A percentile compares a stretch with the other conserved stretches of the same genome.
These are phyloP conservation scores for Puccinia hordei DNA, from an alignment of 1,284 basidiomycete species.

Conservation along the genomic window DNA sequence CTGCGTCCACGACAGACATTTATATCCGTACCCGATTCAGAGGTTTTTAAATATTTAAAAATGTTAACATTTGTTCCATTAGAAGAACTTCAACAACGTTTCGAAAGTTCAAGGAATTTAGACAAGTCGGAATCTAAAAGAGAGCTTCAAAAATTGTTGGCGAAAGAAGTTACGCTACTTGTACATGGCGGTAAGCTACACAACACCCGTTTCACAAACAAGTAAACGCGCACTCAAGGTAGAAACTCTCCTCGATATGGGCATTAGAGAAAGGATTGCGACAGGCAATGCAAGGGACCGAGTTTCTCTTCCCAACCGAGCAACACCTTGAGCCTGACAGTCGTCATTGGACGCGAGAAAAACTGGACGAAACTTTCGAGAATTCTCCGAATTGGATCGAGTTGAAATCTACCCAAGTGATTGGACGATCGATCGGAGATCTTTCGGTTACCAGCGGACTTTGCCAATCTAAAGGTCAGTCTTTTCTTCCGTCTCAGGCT, in stretches of 20 bases:
- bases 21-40: constrained; percentile 75
- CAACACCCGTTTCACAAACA: background rate
- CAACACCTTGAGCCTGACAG: background rate
- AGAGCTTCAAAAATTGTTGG: constrained; percentile 65
- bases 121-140: constrained; percentile 2
- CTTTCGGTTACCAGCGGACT: constrained; percentile 20
- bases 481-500: background rate
- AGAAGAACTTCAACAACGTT: constrained; percentile 64
- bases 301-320: constrained; percentile 25
- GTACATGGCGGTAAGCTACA: constrained; percentile 72
- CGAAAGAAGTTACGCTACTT: constrained; percentile 82
- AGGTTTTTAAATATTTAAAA: constrained; percentile 77
- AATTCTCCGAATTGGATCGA: constrained; percentile 29
- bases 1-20: constrained; percentile 71
- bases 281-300: constrained; percentile 29
- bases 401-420: constrained; percentile 14
- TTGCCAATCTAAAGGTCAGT: constrained; percentile 46
- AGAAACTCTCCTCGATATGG: background rate
- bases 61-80: constrained; percentile 78
- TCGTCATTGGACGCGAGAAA: background rate
- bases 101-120: constrained; percentile 66
- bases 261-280: constrained; percentile 12
- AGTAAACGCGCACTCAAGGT: background rate
- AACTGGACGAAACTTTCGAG: constrained; percentile 22
- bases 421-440: constrained; percentile 22